These are phyloP conservation scores for Backusella tuberculispora DNA, from an alignment of 192 early-diverging fungal genomes.

Conservation along the genomic window DNA sequence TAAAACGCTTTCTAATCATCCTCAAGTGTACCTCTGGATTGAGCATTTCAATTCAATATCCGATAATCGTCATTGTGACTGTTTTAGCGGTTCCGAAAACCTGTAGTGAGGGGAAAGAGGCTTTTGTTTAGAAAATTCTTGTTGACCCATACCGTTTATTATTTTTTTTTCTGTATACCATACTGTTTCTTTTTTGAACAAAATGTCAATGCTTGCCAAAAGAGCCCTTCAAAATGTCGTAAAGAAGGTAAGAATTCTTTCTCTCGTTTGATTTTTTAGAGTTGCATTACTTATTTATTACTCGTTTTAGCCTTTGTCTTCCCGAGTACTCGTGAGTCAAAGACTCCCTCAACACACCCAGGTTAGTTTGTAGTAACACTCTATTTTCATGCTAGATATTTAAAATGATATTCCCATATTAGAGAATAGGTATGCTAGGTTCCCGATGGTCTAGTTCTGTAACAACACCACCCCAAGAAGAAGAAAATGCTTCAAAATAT, in stretches of 20 bases:
- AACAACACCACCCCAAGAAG: background rate
- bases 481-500: conserved; percentile 24
- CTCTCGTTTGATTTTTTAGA: too few relatives aligned
- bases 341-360: background rate
- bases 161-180: background rate
- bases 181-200: background rate
- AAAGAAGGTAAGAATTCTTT: conserved; percentile 2
- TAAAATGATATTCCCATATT: background rate
- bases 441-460: background rate
- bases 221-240: background rate
- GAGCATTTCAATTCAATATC: background rate
- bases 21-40: conserved; percentile 13
- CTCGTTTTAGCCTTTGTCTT: background rate
- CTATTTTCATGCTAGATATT: background rate
- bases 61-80: background rate
- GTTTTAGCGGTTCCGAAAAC: background rate
- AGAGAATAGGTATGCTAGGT: background rate
- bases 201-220: conserved; percentile 11
- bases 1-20: background rate
- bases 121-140: conserved; percentile 17
- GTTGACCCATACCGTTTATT: conserved; percentile 1
- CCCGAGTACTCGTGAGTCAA: background rate
- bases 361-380: background rate
- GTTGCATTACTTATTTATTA: background rate
- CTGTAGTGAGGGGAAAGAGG: background rate